Evolutionary conservation across 2,329 filamentous ascomycete species (phyloP).

Genomic region (Nothomitra cinnamomea): DNA sequence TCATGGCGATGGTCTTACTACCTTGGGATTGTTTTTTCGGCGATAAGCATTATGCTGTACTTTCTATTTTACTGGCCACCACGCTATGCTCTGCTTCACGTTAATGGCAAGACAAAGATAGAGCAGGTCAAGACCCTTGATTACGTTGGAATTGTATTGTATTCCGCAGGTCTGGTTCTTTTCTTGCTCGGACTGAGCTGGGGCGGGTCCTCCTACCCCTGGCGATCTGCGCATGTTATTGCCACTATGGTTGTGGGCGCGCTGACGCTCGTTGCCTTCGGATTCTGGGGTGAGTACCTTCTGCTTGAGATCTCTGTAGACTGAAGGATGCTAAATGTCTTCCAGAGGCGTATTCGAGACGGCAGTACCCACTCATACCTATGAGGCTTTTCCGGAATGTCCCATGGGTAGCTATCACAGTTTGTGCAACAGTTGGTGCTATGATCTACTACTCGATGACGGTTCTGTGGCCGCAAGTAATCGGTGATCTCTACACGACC

Average conservation of each 20-base stretch:
- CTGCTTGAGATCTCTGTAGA: neutral
- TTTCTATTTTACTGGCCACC: constrained; percentile 21
- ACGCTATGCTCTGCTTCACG: constrained; percentile 14
- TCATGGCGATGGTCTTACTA: constrained; percentile 18
- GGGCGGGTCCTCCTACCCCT: constrained; percentile 19
- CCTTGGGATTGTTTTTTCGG: constrained; percentile 17
- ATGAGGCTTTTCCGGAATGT: constrained; percentile 21
- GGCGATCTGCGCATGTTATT: constrained; percentile 14
- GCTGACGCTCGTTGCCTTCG: constrained; percentile 20
- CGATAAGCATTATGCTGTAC: constrained; percentile 15
- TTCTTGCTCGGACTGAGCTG: constrained; percentile 19
- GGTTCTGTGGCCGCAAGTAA: constrained; percentile 28
- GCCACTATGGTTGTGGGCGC: constrained; percentile 23
- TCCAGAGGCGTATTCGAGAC: constrained; percentile 21
- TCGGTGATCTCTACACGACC: constrained; percentile 25
- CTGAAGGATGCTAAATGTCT: constrained; percentile 3
- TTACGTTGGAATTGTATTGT: constrained; percentile 19
- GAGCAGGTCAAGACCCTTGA: constrained; percentile 18
- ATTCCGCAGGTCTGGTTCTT: constrained; percentile 17
- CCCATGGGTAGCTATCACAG: constrained; percentile 20
- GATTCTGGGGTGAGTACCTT: constrained; percentile 19
- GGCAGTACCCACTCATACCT: constrained; percentile 26
- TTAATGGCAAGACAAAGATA: constrained; percentile 12
- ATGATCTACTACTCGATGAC: constrained; percentile 30
- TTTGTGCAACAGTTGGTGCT: constrained; percentile 24